Base-by-base conservation (phyloP, 2,329 filamentous ascomycete species). In the Volutella citrinella region DNA sequence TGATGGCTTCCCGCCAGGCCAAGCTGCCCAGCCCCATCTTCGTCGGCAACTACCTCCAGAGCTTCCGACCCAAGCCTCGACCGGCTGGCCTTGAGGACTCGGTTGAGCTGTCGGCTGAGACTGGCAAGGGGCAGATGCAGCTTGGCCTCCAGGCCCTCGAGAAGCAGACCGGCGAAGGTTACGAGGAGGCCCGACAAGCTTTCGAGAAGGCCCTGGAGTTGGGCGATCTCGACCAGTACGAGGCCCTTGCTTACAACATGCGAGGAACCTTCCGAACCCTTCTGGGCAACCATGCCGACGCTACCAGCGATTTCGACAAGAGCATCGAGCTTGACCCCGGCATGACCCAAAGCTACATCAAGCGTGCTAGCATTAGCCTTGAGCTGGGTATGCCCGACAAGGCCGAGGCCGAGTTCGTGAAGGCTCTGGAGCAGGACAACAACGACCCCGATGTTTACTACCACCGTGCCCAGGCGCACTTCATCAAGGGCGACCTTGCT, bases 371-470 rank as follows among this genome's bases (percentile, higher is more conserved):
- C 74, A 95, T 98, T 84, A 87, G 94, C 63, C 75, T 98, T 23
- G 93, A 98, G 68, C 81, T 93, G 41, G 90, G 87, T 45, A 82
- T 91, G 56, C 85, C 87, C 34, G 84, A 89, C n/a, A 82, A 83
- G 56, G 91, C 93, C 25, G 83, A 88, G 40, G 76, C 82, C 40
- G 91, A 97, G 64, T 96, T 98, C 55, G 84, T 85, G 46, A 77
- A 83, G 52, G 93, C 93, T 21, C 78, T 94, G 52, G 74, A 79
- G 51, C 85, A 95, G 63, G 90, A 96, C 68, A 76, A 80, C 51
- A 76, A 85, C 35, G 93, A 98, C 56, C 91, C 93, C 7, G 93
- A 98, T 57, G 95, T 98, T 61, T 98, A 90, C 76, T 98, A 98
- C 72, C 93, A 98, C 74, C 90, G 93, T 44, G 93, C 93, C 11